phyloP scores from a whole-genome alignment of 1,284 basidiomycete genomes.

The Leccinum ponderosum region DNA sequence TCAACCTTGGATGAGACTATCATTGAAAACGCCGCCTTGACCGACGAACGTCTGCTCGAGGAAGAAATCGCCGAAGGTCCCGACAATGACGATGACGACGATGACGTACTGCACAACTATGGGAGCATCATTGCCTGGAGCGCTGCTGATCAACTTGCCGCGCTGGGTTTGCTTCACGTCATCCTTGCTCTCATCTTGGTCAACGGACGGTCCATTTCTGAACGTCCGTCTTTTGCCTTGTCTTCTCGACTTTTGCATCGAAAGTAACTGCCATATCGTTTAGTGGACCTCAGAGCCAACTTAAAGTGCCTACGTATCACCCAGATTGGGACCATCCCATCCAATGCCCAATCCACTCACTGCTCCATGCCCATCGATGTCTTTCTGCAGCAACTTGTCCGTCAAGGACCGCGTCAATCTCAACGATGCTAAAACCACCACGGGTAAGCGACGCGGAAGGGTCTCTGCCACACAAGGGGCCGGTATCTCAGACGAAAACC shows the following conservation, averaged over 20 bases:
- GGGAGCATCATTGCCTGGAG: conserved; percentile 69
- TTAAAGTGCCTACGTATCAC: conserved; percentile 64
- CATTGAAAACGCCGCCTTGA: conserved; percentile 56
- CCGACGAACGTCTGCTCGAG: conserved; percentile 56
- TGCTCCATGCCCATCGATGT: conserved; percentile 52
- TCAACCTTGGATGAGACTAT: conserved; percentile 57
- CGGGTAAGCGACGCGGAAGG: conserved; percentile 55
- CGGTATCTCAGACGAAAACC: conserved; percentile 34
- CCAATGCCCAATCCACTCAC: conserved; percentile 50
- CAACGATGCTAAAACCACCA: conserved; percentile 44
- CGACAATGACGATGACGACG: conserved; percentile 40
- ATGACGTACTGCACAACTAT: conserved; percentile 43
- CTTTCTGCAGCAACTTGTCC: conserved; percentile 56
- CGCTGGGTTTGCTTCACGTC: conserved; percentile 66
- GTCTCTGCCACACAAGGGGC: conserved; percentile 41
- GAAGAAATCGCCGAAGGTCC: conserved; percentile 51
- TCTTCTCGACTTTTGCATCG: conserved; percentile 7
- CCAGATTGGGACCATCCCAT: conserved; percentile 41
- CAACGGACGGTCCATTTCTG: conserved; percentile 63
- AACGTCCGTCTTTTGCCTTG: conserved; percentile 47
- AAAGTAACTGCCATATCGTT: conserved; percentile 8
- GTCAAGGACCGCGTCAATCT: conserved; percentile 60
- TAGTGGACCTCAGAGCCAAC: conserved; percentile 58
- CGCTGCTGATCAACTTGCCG: conserved; percentile 58
- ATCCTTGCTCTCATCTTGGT: conserved; percentile 73